These are phyloP conservation scores for Betula pendula DNA, from an alignment of 306 rosid species.

Conservation along the genomic window DNA sequence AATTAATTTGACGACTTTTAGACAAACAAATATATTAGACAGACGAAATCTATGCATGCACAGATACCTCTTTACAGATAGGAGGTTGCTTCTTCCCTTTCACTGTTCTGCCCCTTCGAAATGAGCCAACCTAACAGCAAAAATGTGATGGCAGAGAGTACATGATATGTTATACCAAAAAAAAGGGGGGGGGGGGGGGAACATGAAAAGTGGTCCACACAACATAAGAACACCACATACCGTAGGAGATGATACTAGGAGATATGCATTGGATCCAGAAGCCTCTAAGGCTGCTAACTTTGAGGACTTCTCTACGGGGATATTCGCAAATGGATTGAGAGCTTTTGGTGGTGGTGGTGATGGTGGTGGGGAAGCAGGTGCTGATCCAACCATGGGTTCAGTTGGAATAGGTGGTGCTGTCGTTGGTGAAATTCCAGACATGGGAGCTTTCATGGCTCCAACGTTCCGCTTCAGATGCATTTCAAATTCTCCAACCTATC, in stretches of 20 bases:
- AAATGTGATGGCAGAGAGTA: constrained; percentile 23
- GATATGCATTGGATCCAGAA: constrained; percentile 61
- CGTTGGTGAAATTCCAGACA: constrained; percentile 69
- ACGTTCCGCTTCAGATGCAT: constrained; percentile 89
- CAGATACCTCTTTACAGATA: constrained; percentile 73
- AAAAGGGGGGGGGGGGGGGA: too few relatives aligned
- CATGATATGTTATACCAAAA: not conserved
- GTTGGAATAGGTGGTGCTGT: constrained; percentile 80
- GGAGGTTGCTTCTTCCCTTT: constrained; percentile 92
- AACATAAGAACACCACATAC: constrained; percentile 39
- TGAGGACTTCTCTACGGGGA: constrained; percentile 45
- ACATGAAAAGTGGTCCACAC: not conserved
- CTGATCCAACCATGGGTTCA: constrained; percentile 74
- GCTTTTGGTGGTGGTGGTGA: constrained; percentile 50
- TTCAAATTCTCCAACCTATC: constrained; percentile 92
- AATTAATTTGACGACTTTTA: not conserved
- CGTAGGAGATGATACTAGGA: constrained; percentile 67
- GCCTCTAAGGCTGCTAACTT: constrained; percentile 87
- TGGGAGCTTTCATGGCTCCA: constrained; percentile 63
- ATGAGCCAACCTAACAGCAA: constrained; percentile 71
- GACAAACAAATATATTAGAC: constrained; percentile 2
- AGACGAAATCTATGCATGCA: constrained; percentile 22
- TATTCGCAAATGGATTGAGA: constrained; percentile 55
- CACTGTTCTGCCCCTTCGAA: constrained; percentile 75
- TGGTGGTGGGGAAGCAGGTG: constrained; percentile 43